Evolutionary conservation across 2,329 filamentous ascomycete species (phyloP).

Genomic region (Cryphonectria parasitica): DNA sequence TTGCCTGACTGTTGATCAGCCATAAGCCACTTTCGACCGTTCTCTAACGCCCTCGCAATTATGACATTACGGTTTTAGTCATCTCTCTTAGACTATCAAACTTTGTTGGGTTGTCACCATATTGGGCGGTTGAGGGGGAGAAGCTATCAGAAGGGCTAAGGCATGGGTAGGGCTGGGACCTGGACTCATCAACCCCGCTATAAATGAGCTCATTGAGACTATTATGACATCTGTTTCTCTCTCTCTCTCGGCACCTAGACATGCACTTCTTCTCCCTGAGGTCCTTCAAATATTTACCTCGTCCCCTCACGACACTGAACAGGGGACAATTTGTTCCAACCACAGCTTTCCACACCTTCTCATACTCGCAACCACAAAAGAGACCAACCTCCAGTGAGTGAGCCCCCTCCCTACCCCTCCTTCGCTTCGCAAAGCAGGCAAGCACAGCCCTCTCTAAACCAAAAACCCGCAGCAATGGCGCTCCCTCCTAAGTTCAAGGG

Average conservation of each 20-base stretch:
- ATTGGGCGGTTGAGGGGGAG: too few species aligned
- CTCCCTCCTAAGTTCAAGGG: slow-evolving; percentile 78
- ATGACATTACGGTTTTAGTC: too few species aligned
- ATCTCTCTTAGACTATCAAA: too few species aligned
- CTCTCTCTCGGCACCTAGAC: not conserved
- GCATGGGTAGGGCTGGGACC: not conserved
- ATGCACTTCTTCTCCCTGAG: slow-evolving; percentile 14
- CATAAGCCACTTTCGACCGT: too few species aligned
- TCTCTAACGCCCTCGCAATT: too few species aligned
- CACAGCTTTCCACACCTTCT: not conserved
- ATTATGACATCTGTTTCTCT: slow-evolving; percentile 17
- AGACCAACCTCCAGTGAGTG: slow-evolving; percentile 19
- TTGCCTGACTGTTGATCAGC: too few species aligned
- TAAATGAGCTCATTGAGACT: slow-evolving; percentile 9
- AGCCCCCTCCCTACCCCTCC: not conserved
- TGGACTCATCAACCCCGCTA: slow-evolving; percentile 12
- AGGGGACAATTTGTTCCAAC: not conserved
- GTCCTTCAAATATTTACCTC: not conserved
- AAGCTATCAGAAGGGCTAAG: not conserved
- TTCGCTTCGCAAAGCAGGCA: not conserved
- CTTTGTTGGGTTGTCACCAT: too few species aligned
- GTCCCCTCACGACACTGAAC: not conserved
- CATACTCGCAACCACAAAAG: not conserved
- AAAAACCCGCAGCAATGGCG: slow-evolving; percentile 57
- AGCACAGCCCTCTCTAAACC: not conserved